These are phyloP conservation scores for Fibroporia radiculosa DNA, from an alignment of 768 basidiomycete genomes.

Conservation along the genomic window DNA sequence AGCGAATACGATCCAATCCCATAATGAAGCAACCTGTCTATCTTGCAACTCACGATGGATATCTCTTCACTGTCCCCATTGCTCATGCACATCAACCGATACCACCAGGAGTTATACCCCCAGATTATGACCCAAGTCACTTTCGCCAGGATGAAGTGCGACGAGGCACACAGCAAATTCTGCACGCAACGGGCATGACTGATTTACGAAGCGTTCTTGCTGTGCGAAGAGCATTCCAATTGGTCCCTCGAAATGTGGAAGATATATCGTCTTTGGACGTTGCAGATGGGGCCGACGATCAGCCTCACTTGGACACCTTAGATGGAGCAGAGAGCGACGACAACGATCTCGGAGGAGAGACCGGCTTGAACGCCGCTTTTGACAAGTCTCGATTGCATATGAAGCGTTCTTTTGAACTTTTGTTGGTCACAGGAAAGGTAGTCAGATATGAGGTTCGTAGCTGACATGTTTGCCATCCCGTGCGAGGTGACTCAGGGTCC, in stretches of 20 bases:
- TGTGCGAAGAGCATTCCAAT: constrained; percentile 58
- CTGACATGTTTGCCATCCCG: background rate
- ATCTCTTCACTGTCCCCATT: constrained; percentile 53
- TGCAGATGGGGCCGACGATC: constrained; percentile 22
- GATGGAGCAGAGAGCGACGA: constrained; percentile 43
- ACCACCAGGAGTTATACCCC: constrained; percentile 45
- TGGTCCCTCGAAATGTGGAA: constrained; percentile 21
- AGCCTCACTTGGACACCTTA: constrained; percentile 28
- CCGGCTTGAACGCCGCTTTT: constrained; percentile 31
- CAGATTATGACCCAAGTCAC: constrained; percentile 22
- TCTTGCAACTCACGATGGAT: constrained; percentile 64
- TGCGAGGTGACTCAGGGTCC: background rate
- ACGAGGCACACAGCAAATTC: constrained; percentile 58
- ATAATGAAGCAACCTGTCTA: constrained; percentile 56
- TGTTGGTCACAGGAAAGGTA: constrained; percentile 58
- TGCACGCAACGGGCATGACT: constrained; percentile 55
- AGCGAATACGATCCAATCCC: constrained; percentile 55
- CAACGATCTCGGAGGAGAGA: constrained; percentile 61
- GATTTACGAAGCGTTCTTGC: constrained; percentile 65
- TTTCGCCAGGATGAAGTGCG: constrained; percentile 46
- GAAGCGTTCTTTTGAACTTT: constrained; percentile 70
- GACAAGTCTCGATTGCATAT: constrained; percentile 44
- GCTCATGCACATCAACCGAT: constrained; percentile 56
- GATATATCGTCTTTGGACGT: constrained; percentile 14
- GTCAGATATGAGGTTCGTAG: constrained; percentile 70